These are phyloP conservation scores for Oxyria digyna DNA, from an alignment of 148 eudicot species.

Conservation along the genomic window DNA sequence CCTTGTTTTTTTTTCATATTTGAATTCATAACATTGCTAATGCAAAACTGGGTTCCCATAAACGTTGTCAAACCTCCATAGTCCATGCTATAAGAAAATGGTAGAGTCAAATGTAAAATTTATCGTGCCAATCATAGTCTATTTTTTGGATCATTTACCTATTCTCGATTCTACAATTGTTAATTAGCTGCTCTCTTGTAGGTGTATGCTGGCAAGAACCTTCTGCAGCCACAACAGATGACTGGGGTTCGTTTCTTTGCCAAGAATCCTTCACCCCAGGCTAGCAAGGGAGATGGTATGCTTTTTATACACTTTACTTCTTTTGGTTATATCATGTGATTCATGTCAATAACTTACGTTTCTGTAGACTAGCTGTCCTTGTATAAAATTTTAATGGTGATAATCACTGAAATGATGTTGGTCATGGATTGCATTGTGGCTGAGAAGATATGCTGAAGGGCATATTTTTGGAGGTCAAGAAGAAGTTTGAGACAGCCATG, in stretches of 20 bases:
- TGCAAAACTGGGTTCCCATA: neutral
- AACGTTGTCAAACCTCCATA: neutral
- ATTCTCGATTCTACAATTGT: neutral
- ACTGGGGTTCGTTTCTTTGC: constrained; percentile 55
- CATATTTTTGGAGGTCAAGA: constrained; percentile 77
- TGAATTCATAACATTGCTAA: neutral
- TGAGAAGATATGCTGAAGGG: constrained; percentile 80
- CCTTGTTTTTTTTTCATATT: neutral
- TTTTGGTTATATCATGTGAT: neutral
- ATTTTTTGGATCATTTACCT: constrained; percentile 3
- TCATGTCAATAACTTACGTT: neutral
- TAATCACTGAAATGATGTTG: neutral
- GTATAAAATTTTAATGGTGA: neutral
- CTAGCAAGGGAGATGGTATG: constrained; percentile 94
- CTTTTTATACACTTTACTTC: neutral
- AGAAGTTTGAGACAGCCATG: constrained; percentile 80
- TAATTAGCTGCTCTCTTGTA: constrained; percentile 7
- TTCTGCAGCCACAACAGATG: constrained; percentile 40
- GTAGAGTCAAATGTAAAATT: neutral
- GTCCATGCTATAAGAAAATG: neutral
- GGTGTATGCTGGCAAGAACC: constrained; percentile 36
- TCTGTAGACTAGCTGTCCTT: neutral
- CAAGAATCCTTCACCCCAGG: constrained; percentile 46
- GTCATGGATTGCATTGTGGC: constrained; percentile 15
- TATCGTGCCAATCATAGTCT: neutral